phyloP scores from a whole-genome alignment of 2,329 filamentous ascomycete species.

The Ceratocystis diversiconidia region DNA sequence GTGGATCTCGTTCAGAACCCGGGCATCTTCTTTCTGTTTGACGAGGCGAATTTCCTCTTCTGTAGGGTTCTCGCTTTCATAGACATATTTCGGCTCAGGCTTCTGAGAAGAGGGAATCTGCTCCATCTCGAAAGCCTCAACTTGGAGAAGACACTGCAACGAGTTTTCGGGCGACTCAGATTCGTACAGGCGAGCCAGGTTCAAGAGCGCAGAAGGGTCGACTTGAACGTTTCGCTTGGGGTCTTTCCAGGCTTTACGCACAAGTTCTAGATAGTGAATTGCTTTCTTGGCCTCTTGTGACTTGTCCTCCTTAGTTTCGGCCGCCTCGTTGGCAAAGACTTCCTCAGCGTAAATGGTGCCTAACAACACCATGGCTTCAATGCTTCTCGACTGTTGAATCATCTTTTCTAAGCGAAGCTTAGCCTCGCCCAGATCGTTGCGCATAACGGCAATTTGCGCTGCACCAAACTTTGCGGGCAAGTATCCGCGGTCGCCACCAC shows the following conservation, averaged over 20 bases:
- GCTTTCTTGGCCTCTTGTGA: conserved; percentile 74
- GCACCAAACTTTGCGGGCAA: conserved; percentile 89
- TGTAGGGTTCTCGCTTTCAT: not conserved
- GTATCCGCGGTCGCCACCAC: conserved; percentile 79
- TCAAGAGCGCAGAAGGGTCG: conserved; percentile 78
- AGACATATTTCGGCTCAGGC: conserved; percentile 25
- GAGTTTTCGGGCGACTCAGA: conserved; percentile 75
- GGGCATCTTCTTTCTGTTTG: conserved; percentile 36
- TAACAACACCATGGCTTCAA: conserved; percentile 84
- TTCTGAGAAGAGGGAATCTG: conserved; percentile 44
- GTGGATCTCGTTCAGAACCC: conserved; percentile 48
- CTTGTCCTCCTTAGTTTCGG: conserved; percentile 71
- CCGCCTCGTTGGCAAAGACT: conserved; percentile 64
- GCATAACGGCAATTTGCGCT: conserved; percentile 75
- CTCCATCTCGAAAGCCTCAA: conserved; percentile 78
- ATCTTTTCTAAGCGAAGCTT: conserved; percentile 93
- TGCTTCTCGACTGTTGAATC: conserved; percentile 64
- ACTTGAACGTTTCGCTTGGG: conserved; percentile 68
- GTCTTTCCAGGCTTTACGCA: conserved; percentile 83
- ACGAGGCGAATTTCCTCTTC: conserved; percentile 6
- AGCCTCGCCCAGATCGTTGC: conserved; percentile 75
- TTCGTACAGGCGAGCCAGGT: conserved; percentile 85
- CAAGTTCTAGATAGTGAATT: conserved; percentile 66
- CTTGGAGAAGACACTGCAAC: conserved; percentile 77
- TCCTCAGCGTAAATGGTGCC: conserved; percentile 91